Base-by-base conservation (phyloP, 306 rosid genomes). In the Hylodesmum podocarpum region DNA sequence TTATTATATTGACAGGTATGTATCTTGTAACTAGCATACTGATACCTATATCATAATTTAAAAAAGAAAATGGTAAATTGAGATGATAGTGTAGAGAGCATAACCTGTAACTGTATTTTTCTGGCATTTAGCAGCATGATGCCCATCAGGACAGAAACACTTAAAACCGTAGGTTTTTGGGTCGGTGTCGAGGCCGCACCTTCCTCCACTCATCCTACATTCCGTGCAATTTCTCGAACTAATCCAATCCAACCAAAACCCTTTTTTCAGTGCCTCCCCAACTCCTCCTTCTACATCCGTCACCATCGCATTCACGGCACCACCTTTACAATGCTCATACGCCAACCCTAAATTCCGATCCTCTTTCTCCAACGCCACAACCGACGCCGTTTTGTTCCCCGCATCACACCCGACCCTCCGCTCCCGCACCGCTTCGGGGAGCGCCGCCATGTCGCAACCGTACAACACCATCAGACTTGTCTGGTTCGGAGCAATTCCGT, bases 171-270 rank as follows among this genome's bases (percentile, higher is more conserved):
- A 34, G 0, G 5, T 2, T 0, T 1, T 0, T 0, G 0, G 3
- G 6, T 76, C 13, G 4, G 28, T 0, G 8, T 47, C 78, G 10
- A 88, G 88, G 1, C 93, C 96, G n/a, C 94, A 91, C 24, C 37
- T 36, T 0, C 93, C 93, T 24, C 86, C 85, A 12, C 79, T 86
- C 0, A 0, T 0, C 8, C 0, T 0, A 18, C 93, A 90, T 0
- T 0, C 2, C 0, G 4, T 55, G 49, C 93, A 90, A 25, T 64
- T 10, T 3, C 15, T 15, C 0, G 82, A 91, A 0, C 14, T 18
- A n/a, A n/a, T n/a, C 96, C 96, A 88, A 0, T 12, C 29, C 78
- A 88, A 5, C 81, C 58, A 19, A 25, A 86, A 86, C 27, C 96
- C 96, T 69, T 51, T 71, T 0, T 11, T 70, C 82, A 83, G 15